Base-by-base conservation (phyloP, 257 asterid species). In the Solanum verrucosum region DNA sequence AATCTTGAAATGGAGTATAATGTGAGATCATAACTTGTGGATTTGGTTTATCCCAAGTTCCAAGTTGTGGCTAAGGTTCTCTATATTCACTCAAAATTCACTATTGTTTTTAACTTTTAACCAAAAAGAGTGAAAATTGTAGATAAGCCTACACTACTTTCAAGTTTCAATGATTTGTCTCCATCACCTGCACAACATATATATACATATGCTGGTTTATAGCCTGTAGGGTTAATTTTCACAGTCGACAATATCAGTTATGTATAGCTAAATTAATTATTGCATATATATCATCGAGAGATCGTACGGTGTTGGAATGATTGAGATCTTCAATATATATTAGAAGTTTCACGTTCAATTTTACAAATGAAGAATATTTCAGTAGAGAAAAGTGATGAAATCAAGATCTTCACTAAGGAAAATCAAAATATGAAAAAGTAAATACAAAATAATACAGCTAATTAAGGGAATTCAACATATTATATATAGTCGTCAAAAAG, bases 1-100 rank as follows among this genome's bases (percentile, higher is more conserved):
- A 46, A 81, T 79, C 40, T 44, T 79, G 85, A n/a, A 44, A 79
- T 40, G 70, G 65, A 56, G 23, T 72, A 42, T 40, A 6, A 38
- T 46, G 68, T 81, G 85, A 35, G 85, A 63, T 46, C 85, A 81
- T 46, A 81, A 49, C 85, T 81, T 81, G 85, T 81, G 70, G 84
- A 46, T 81, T 46, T 81, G 68, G 85, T 16, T 71, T 81, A 81
- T 81, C 85, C 42, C 68, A 46, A 49, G 13, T 46, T 21, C 85
- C 85, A 81, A 46, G 85, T 81, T 81, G 70, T 81, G 27, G 27
- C 70, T 18, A 81, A 46, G 68, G 38, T 46, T 49, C 11, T 81
- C 68, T 27, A 46, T 81, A 46, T 81, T 29, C 52, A 27, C 42
- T 49, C 70, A 81, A 81, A 67, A 81, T 29, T 34, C 20, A 81